These are phyloP conservation scores for Exserohilum turcica DNA, from an alignment of 2,329 filamentous ascomycete species.

Conservation along the genomic window DNA sequence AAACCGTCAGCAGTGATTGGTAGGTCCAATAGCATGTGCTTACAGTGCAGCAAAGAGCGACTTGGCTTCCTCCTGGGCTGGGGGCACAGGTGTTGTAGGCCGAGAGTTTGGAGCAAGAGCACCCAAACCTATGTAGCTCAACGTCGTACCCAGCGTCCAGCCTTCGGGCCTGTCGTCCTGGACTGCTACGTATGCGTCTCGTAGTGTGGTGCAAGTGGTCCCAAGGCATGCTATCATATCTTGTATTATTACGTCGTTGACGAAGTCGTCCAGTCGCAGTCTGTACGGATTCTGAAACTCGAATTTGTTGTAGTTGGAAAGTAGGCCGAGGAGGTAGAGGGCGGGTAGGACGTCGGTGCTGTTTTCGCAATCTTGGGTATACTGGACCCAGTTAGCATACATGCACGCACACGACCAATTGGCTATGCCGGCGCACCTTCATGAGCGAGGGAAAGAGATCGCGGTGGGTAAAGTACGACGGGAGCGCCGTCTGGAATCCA, in stretches of 20 bases:
- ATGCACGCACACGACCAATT: neutral
- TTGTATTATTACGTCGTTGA: constrained; percentile 85
- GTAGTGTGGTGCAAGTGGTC: constrained; percentile 68
- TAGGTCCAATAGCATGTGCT: constrained; percentile 44
- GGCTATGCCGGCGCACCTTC: constrained; percentile 64
- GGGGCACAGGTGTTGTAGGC: constrained; percentile 58
- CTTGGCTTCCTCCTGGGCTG: constrained; percentile 80
- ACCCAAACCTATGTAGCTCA: constrained; percentile 84
- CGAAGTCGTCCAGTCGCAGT: constrained; percentile 88
- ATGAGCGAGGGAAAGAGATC: constrained; percentile 94
- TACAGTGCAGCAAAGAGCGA: constrained; percentile 79
- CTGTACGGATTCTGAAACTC: constrained; percentile 98
- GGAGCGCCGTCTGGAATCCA: constrained; percentile 92
- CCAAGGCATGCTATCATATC: constrained; percentile 81
- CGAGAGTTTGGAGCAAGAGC: constrained; percentile 72
- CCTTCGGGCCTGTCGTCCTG: constrained; percentile 89
- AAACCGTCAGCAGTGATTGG: constrained; percentile 14
- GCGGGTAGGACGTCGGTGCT: constrained; percentile 68
- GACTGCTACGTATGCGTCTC: constrained; percentile 79
- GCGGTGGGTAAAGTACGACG: constrained; percentile 93
- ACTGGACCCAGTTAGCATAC: constrained; percentile 55
- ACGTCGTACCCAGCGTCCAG: constrained; percentile 80
- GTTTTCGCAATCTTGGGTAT: constrained; percentile 78
- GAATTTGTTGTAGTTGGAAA: constrained; percentile 99
- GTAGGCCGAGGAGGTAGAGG: constrained; percentile 80